These are phyloP conservation scores for Penicillium roqueforti DNA, from an alignment of 495 filamentous ascomycete genomes.

Conservation along the genomic window DNA sequence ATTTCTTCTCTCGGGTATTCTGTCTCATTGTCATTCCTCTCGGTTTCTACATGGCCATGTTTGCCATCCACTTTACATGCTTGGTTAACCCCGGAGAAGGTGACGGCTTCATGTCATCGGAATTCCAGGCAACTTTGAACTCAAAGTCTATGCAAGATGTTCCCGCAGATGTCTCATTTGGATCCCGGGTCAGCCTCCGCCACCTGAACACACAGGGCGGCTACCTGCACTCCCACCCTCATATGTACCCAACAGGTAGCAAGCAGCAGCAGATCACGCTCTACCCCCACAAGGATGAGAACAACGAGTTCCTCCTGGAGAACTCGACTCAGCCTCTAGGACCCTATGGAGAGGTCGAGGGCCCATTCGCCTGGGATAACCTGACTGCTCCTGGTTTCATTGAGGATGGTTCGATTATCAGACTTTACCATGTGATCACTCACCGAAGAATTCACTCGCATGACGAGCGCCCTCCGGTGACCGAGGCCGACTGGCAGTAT, in stretches of 20 bases:
- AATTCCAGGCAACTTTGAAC: constrained; percentile 97
- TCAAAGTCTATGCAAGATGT: constrained; percentile 95
- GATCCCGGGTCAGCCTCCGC: constrained; percentile 78
- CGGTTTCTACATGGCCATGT: constrained; percentile 91
- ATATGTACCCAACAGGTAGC: constrained; percentile 96
- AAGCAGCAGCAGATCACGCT: constrained; percentile 98
- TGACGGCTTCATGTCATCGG: constrained; percentile 98
- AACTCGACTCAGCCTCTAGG: constrained; percentile 92
- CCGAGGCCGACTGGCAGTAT: constrained; percentile 97
- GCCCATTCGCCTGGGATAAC: constrained; percentile 79
- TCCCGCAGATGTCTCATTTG: constrained; percentile 84
- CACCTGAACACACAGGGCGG: constrained; percentile 97
- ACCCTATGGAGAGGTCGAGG: constrained; percentile 70
- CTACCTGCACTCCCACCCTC: constrained; percentile 91
- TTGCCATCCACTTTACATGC: constrained; percentile 91
- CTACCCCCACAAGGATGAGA: constrained; percentile 98
- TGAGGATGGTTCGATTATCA: constrained; percentile 73
- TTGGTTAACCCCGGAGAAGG: constrained; percentile 92
- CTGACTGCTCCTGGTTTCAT: constrained; percentile 59
- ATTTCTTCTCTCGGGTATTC: constrained; percentile 86
- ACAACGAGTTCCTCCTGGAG: constrained; percentile 90
- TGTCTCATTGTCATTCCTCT: constrained; percentile 88
- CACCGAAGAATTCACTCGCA: constrained; percentile 92
- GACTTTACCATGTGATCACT: constrained; percentile 77
- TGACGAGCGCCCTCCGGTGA: constrained; percentile 94